phyloP scores from a whole-genome alignment of 768 basidiomycete genomes.

The Hydnomerulius pinastri region DNA sequence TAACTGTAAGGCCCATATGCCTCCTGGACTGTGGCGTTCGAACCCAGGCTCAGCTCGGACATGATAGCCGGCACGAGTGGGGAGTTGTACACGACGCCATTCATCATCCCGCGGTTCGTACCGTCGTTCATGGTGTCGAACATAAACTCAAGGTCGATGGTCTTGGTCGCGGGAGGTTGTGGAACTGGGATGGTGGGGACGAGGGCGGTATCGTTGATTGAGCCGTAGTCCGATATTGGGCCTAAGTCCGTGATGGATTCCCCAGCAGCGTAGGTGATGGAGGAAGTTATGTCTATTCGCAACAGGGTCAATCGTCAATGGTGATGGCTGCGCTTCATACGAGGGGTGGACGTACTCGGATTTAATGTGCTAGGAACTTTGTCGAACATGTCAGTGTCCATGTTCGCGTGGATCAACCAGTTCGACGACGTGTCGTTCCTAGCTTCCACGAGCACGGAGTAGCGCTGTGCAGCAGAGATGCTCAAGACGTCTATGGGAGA shows the following conservation, averaged over 20 bases:
- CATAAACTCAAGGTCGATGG: constrained; percentile 66
- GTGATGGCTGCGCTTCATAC: background rate
- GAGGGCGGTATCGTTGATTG: constrained; percentile 67
- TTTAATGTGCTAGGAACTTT: constrained; percentile 67
- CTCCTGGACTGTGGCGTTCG: constrained; percentile 59
- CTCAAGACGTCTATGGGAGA: constrained; percentile 70
- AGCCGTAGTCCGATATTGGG: constrained; percentile 55
- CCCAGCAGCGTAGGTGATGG: constrained; percentile 69
- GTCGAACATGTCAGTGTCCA: constrained; percentile 93
- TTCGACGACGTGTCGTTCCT: constrained; percentile 83
- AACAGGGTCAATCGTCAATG: background rate
- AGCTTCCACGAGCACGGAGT: constrained; percentile 90
- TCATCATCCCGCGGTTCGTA: constrained; percentile 80
- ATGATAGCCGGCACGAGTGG: constrained; percentile 78
- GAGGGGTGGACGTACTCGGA: constrained; percentile 54
- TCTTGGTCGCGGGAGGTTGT: constrained; percentile 52
- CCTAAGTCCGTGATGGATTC: constrained; percentile 55
- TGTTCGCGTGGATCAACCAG: constrained; percentile 89
- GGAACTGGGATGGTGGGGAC: constrained; percentile 60
- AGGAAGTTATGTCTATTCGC: constrained; percentile 73
- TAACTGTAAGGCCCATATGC: constrained; percentile 85
- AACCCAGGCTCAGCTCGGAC: constrained; percentile 74
- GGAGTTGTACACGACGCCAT: constrained; percentile 65
- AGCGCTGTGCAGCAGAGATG: constrained; percentile 87
- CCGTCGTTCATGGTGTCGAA: constrained; percentile 90